Percentiles rank a stretch among this genome's conserved stretches.
phyloP scores from a whole-genome alignment of 2,329 filamentous ascomycete species.

The Sporothrix globosa region DNA sequence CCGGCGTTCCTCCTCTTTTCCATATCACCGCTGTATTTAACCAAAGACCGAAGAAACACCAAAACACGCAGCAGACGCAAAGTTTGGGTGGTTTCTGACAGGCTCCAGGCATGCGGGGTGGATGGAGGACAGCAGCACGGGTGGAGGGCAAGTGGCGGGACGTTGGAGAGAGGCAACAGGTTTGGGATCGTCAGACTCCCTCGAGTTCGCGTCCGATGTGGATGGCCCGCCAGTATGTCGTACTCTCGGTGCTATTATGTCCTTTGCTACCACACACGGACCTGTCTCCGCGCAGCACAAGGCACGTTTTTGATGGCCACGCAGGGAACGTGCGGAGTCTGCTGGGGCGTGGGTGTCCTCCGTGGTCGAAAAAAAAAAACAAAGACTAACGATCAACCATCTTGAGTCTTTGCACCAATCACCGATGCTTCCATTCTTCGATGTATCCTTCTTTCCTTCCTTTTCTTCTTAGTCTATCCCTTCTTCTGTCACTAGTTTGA shows the following conservation, averaged over 20 bases:
- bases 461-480: neutral
- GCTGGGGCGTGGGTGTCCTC: neutral
- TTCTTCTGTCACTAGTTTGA: neutral
- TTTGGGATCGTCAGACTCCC: constrained; percentile 4
- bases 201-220: too few species aligned
- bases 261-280: neutral
- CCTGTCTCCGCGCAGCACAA: neutral
- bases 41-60: neutral
- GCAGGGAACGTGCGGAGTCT: constrained; percentile 2
- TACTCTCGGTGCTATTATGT: neutral
- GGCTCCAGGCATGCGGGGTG: neutral
- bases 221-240: too few species aligned
- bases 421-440: constrained; percentile 6
- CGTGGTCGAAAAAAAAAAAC: neutral
- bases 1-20: neutral
- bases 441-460: neutral
- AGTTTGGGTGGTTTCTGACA: neutral
- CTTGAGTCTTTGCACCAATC: neutral
- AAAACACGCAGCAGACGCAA: too few species aligned
- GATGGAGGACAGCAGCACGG: neutral
- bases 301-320: neutral
- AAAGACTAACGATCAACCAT: neutral
- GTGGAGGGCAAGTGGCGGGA: neutral
- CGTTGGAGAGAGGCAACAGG: neutral
- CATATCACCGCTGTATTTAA: constrained; percentile 3